Percentiles rank a stretch among this genome's conserved stretches.
Conservation (phyloP, 352 stramenopile species). For the Phytophthora megakarya region DNA sequence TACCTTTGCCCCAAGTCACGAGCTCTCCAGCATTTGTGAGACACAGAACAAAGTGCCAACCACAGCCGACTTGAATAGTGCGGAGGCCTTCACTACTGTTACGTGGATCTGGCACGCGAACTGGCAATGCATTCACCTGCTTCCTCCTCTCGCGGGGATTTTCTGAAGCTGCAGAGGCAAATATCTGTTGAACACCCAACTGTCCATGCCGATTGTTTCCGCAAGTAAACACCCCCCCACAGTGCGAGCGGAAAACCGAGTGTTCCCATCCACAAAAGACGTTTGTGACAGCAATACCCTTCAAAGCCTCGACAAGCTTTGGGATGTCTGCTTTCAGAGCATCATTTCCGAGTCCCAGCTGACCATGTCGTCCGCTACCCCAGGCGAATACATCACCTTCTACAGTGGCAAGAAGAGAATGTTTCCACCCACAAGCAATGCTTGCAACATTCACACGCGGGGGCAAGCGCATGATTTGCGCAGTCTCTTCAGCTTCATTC, state of each 20-base stretch:
- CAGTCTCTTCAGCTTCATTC: neutral
- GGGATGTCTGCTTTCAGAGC: slow-evolving; percentile 34
- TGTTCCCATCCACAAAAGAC: slow-evolving; percentile 86
- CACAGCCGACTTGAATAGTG: slow-evolving; percentile 51
- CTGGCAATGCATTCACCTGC: slow-evolving; percentile 34
- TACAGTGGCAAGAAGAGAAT: slow-evolving; percentile 62
- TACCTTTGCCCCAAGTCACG: slow-evolving; percentile 76
- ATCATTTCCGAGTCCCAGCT: slow-evolving; percentile 61
- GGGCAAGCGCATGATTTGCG: slow-evolving; percentile 29
- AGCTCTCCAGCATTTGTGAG: slow-evolving; percentile 39
- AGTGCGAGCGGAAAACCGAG: slow-evolving; percentile 54
- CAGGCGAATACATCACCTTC: slow-evolving; percentile 64
- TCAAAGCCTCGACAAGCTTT: slow-evolving; percentile 32
- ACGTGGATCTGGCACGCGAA: slow-evolving; percentile 23
- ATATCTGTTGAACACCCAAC: slow-evolving; percentile 40
- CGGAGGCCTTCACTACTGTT: slow-evolving; percentile 26
- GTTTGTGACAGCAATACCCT: slow-evolving; percentile 15
- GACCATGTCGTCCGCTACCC: slow-evolving; percentile 71
- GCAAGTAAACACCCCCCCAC: slow-evolving; percentile 55
- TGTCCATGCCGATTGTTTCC: slow-evolving; percentile 84
- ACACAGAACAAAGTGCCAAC: slow-evolving; percentile 82
- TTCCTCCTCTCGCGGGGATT: slow-evolving; percentile 14
- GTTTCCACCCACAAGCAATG: slow-evolving; percentile 84
- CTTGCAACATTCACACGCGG: slow-evolving; percentile 45
- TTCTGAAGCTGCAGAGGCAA: neutral